phyloP scores from a whole-genome alignment of 495 filamentous ascomycete genomes.

The Talaromyces proteolyticus region DNA sequence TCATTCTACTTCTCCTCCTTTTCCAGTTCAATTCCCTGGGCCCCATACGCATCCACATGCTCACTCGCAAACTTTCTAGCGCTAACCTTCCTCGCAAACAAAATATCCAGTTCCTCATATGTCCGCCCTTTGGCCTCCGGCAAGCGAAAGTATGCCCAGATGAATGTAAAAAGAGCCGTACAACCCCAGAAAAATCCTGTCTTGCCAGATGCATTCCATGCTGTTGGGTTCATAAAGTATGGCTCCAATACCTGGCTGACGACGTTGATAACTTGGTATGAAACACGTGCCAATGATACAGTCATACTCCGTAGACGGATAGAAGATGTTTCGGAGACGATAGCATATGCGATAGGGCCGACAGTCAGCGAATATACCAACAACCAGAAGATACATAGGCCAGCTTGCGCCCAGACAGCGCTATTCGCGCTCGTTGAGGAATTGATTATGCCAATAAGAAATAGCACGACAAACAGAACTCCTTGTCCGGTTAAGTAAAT shows the following conservation, averaged over 20 bases:
- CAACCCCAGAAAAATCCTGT: slow-evolving; percentile 67
- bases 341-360: slow-evolving; percentile 65
- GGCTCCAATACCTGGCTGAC: slow-evolving; percentile 59
- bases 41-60: slow-evolving; percentile 51
- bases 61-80: slow-evolving; percentile 58
- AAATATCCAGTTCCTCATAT: slow-evolving; percentile 61
- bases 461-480: slow-evolving; percentile 38
- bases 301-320: slow-evolving; percentile 63
- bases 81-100: slow-evolving; percentile 52
- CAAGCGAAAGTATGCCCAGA: slow-evolving; percentile 64
- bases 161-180: slow-evolving; percentile 54
- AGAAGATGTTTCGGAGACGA: slow-evolving; percentile 66
- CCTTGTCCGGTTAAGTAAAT: slow-evolving; percentile 48
- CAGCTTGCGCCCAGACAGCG: slow-evolving; percentile 31
- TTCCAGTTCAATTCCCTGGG: slow-evolving; percentile 6
- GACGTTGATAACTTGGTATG: slow-evolving; percentile 62
- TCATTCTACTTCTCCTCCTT: not conserved
- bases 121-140: slow-evolving; percentile 61
- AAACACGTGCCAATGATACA: slow-evolving; percentile 53
- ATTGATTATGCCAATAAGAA: slow-evolving; percentile 60
- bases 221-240: slow-evolving; percentile 62
- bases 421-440: slow-evolving; percentile 34
- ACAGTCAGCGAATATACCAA: slow-evolving; percentile 63
- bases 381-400: slow-evolving; percentile 60
- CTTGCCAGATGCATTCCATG: slow-evolving; percentile 61